Evolutionary conservation across 2,329 filamentous ascomycete species (phyloP), one percentile per base, ranked within the genome.

Genomic region (Fusarium hainanense): DNA sequence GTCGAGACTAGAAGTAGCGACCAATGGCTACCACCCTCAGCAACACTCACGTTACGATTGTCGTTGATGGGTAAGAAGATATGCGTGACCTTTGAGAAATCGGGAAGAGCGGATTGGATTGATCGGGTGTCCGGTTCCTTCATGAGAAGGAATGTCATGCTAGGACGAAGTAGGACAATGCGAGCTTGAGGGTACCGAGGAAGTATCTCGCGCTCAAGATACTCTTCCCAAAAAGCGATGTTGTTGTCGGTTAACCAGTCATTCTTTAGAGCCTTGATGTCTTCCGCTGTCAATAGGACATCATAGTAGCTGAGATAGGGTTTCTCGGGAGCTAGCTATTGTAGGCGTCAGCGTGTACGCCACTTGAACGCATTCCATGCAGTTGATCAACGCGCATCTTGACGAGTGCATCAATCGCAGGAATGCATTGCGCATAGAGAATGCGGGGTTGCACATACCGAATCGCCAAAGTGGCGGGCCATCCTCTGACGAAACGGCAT

Each of bases 161-260:
- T 93, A 1, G 96, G 96, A 14, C 95, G 92, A 28, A 99, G 90
- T 59, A 99, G 92, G 64, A 95, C 87, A 78, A 99, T 97, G 69
- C 93, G 89, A 21, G 93, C 93, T 77, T 92, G 90, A 12, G 93
- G 92, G 77, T 92, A 97, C 73, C 89, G 88, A 30, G 85, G 84
- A 28, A 99, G 90, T 66, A 93, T 90, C 83, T 98, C 95, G 67
- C 90, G 93, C 80, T 99, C 96, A 70, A 99, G 89, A 78, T 89
- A 97, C 87, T 98, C 95, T 86, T 98, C 93, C 95, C 96, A 99
- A 79, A 99, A 98, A 52, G 93, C 91, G 72, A 99, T 98, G 74
- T 94, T 94, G 83, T 97, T 98, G 79, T 99, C 96, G 44, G 95
- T 98, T 54, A 99, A 85, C 96, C 96, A 99, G 84, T 98, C 96